Evolutionary conservation across 2,329 filamentous ascomycete species (phyloP), one percentile per base, ranked within the genome.

Genomic region (Fusarium beomiforme): DNA sequence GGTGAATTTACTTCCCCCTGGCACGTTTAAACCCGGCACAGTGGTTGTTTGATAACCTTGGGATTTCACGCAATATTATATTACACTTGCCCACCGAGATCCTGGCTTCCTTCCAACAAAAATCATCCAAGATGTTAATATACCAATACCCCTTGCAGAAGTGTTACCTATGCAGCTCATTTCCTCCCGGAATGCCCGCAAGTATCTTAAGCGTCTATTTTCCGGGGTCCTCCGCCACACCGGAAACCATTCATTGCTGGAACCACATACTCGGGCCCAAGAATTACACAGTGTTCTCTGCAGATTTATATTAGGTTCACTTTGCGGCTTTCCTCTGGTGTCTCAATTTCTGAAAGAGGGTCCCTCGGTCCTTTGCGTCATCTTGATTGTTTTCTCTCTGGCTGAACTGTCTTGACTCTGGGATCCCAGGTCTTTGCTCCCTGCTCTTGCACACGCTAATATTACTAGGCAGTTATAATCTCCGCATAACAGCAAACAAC

Each of bases 391-490:
- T 63, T 73, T 51, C 46, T 53, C 41, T 37, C 16, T 42, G 21
- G 36, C 44, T 24, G 57, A 50, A 47, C 59, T 37, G 8, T 47
- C 43, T 17, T 53, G 36, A 51, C 64, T 57, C 71, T 51, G 43
- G 44, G 57, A 59, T 66, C 65, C 50, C 60, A 67, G 58, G 73
- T 56, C 65, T 36, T 41, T 53, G 43, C 29, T 51, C 69, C 66
- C 47, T 64, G 49, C 61, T 72, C 71, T 65, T 75, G 72, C 51
- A 69, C 37, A 39, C 41, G 58, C 74, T 68, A 71, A 70, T 24
- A 58, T 51, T 14, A 34, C 59, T 41, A 58, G 62, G 51, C 58
- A 51, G 69, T 57, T 49, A 59, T 69, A 76, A 76, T 76, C 73
- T 76, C 74, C 74, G 73, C 63, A 59, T 54, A 39, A 64, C 44